Base-by-base conservation (phyloP, 768 basidiomycete genomes). In the Boletus sp. region DNA sequence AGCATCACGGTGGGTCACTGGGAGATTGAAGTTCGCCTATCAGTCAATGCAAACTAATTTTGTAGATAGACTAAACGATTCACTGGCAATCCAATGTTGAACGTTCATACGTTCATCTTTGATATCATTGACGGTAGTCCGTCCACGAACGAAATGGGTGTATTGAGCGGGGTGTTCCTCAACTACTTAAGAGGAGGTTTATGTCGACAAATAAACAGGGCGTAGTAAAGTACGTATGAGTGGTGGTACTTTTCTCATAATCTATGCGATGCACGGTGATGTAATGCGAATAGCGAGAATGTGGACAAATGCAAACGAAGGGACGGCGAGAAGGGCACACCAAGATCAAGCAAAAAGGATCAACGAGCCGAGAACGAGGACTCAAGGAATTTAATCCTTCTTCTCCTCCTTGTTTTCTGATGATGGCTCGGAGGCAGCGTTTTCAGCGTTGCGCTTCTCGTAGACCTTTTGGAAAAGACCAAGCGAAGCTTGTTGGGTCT, bases 381-480 rank as follows among this genome's bases (percentile, higher is more conserved):
- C 6, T 7, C 5, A 3, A 34, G 47, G 15, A 39, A 54, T 58
- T 80, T 85, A 91, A 66, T 93, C 87, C 77, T 92, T 92, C 88
- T 93, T 91, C 78, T 93, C 87, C 64, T 85, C 73, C 60, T 77
- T 79, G 66, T 74, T 73, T 65, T 75, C 72, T 7, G 71, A 34
- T 70, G 65, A 46, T 70, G 75, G 55, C 76, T 79, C 52, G 21
- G 80, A 75, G 19, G 81, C 68, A 37, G 70, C 75, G 59, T 79
- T 81, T 74, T 92, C 90, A 29, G 88, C 87, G 61, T 82, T 83
- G 54, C 88, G 84, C 83, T 96, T 96, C 81, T 94, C 92, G 70
- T 95, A 94, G 14, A 92, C 85, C 86, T 94, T 96, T 75, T 96
- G 90, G 95, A 98, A 98, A 55, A 98, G 87, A 55, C 91, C 90